Percentiles rank a stretch among this genome's conserved stretches.
These are phyloP conservation scores for Paraleonurus japonicus DNA, from an alignment of 257 asterid genomes.

Conservation along the genomic window DNA sequence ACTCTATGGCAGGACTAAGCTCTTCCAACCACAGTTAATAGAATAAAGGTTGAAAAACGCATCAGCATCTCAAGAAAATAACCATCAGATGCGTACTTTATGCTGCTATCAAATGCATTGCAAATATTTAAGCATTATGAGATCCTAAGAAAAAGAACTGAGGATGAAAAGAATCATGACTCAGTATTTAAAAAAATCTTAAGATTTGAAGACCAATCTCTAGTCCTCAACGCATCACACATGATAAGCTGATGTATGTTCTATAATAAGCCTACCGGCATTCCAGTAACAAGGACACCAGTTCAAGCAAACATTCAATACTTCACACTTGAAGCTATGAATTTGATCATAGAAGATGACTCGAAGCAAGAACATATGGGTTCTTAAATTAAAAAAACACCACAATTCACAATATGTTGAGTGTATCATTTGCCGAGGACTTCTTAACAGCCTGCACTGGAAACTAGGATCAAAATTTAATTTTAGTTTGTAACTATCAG, in stretches of 20 bases:
- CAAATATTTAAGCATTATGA: background rate
- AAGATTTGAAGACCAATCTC: background rate
- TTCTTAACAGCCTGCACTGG: background rate
- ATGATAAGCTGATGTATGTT: background rate
- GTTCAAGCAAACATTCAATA: background rate
- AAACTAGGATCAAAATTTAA: background rate
- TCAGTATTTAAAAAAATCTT: background rate
- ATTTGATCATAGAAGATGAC: background rate
- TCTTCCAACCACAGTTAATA: background rate
- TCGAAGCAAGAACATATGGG: background rate
- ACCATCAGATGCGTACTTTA: background rate
- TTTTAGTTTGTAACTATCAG: background rate
- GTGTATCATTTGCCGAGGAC: background rate
- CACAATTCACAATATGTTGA: background rate
- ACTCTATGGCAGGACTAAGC: background rate
- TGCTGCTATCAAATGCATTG: background rate
- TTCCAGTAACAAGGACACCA: background rate
- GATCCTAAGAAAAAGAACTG: background rate
- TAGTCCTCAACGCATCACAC: background rate
- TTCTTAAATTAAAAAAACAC: background rate
- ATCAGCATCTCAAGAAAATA: background rate
- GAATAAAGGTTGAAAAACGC: constrained; percentile 8
- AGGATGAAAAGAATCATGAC: background rate
- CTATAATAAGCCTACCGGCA: background rate
- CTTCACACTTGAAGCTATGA: background rate